Evolutionary conservation across 2,329 filamentous ascomycete genomes (phyloP).

Genomic region (Fusarium gaditjirri): DNA sequence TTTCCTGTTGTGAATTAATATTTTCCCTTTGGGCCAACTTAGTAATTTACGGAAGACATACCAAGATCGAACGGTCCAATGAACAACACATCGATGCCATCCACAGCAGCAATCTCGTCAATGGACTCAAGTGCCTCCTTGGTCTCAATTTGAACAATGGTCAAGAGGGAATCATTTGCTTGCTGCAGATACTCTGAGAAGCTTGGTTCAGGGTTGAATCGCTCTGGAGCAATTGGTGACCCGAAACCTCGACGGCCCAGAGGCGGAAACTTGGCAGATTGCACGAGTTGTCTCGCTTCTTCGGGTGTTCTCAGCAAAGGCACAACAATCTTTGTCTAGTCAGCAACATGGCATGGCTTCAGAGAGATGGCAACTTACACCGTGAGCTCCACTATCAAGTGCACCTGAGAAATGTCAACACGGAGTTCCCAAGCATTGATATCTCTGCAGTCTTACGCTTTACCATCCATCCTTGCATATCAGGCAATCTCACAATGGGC

Average conservation of each 20-base stretch:
- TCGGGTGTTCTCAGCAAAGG: constrained; percentile 57
- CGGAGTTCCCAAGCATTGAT: background rate
- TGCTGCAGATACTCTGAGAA: constrained; percentile 61
- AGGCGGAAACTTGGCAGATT: constrained; percentile 62
- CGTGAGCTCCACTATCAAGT: constrained; percentile 62
- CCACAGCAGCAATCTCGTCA: constrained; percentile 69
- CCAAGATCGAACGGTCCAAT: constrained; percentile 75
- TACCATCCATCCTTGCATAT: constrained; percentile 58
- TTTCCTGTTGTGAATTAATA: constrained; percentile 54
- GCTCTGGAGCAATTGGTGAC: constrained; percentile 57
- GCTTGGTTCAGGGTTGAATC: constrained; percentile 56
- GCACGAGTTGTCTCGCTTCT: constrained; percentile 57
- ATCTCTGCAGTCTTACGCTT: constrained; percentile 49
- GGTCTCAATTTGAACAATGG: constrained; percentile 76
- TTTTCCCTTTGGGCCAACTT: background rate
- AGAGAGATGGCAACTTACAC: constrained; percentile 49
- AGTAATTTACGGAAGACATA: background rate
- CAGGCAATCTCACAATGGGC: constrained; percentile 63
- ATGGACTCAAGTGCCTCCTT: constrained; percentile 68
- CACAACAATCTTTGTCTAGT: constrained; percentile 55
- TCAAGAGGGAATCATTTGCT: constrained; percentile 64
- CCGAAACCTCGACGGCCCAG: constrained; percentile 61
- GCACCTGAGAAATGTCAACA: constrained; percentile 49
- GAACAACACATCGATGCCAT: constrained; percentile 71
- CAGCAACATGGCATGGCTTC: background rate